These are phyloP conservation scores for Aspergillus panamensis DNA, from an alignment of 495 filamentous ascomycete genomes.

Conservation along the genomic window DNA sequence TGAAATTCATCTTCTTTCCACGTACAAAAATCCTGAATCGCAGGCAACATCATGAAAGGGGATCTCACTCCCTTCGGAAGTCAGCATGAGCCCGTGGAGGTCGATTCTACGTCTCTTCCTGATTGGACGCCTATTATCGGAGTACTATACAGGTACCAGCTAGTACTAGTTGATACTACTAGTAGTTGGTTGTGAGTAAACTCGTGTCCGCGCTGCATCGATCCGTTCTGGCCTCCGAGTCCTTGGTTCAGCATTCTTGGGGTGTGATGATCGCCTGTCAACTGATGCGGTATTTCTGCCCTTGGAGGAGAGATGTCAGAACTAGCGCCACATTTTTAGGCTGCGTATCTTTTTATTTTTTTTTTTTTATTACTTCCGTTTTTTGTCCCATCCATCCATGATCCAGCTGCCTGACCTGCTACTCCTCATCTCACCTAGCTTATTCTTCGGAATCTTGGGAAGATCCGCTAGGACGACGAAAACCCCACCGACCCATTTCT, in stretches of 20 bases:
- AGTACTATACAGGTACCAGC: neutral
- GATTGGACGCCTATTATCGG: neutral
- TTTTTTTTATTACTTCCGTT: constrained; percentile 8
- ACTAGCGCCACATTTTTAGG: neutral
- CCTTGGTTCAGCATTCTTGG: constrained; percentile 5
- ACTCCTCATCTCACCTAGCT: neutral
- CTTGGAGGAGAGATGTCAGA: constrained; percentile 5
- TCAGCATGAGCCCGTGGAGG: constrained; percentile 3
- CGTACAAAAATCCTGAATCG: neutral
- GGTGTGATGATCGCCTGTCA: neutral
- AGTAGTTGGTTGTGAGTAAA: neutral
- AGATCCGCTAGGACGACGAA: neutral
- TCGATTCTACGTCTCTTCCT: neutral
- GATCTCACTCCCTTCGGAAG: neutral
- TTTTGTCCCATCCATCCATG: constrained; percentile 5
- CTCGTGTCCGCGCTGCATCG: neutral
- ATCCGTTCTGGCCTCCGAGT: constrained; percentile 3
- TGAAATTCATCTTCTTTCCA: neutral
- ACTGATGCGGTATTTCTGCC: neutral
- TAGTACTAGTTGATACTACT: constrained; percentile 1
- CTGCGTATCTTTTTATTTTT: neutral
- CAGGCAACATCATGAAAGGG: neutral
- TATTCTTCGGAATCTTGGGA: neutral
- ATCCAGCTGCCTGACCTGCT: neutral
- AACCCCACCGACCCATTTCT: neutral